phyloP scores from a whole-genome alignment of 208 protist genomes.

The Novymonas esmeraldas region DNA sequence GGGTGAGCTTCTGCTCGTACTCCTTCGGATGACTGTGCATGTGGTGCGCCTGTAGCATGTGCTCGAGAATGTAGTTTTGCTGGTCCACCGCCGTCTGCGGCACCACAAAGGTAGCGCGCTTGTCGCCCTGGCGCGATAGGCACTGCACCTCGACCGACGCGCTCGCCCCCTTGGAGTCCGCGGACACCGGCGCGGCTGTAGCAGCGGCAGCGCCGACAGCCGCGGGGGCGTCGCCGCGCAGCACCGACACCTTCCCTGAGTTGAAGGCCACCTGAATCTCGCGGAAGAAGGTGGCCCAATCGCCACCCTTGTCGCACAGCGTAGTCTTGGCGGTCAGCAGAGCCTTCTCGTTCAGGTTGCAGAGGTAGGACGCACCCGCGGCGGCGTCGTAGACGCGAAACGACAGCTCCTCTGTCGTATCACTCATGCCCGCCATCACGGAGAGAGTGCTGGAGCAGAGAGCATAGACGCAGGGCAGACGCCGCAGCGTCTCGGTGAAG shows the following conservation, averaged over 20 bases:
- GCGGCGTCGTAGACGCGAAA: constrained; percentile 50
- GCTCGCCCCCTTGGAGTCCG: constrained; percentile 10
- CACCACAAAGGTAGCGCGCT: constrained; percentile 35
- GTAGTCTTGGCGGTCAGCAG: constrained; percentile 38
- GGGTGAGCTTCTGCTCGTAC: constrained; percentile 51
- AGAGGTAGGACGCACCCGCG: constrained; percentile 47
- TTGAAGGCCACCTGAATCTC: constrained; percentile 56
- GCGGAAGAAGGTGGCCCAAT: constrained; percentile 72
- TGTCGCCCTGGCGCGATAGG: constrained; percentile 14
- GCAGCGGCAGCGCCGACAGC: background rate
- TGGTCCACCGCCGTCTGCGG: constrained; percentile 33
- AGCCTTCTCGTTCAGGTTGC: constrained; percentile 46
- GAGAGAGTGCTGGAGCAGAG: constrained; percentile 39
- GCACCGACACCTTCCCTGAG: constrained; percentile 26
- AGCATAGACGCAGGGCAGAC: constrained; percentile 53
- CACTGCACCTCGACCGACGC: constrained; percentile 19
- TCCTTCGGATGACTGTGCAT: constrained; percentile 62
- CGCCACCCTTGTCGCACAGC: constrained; percentile 39
- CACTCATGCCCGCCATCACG: constrained; percentile 71
- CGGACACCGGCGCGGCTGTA: background rate
- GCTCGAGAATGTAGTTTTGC: constrained; percentile 47
- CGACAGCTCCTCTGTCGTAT: constrained; percentile 46
- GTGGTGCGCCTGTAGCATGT: constrained; percentile 51
- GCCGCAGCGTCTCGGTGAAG: constrained; percentile 59
- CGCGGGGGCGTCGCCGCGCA: background rate